A percentile compares a stretch with the other conserved stretches of the same genome.
phyloP scores from a whole-genome alignment of 2,329 filamentous ascomycete genomes.

The Hypocrella siamensis region DNA sequence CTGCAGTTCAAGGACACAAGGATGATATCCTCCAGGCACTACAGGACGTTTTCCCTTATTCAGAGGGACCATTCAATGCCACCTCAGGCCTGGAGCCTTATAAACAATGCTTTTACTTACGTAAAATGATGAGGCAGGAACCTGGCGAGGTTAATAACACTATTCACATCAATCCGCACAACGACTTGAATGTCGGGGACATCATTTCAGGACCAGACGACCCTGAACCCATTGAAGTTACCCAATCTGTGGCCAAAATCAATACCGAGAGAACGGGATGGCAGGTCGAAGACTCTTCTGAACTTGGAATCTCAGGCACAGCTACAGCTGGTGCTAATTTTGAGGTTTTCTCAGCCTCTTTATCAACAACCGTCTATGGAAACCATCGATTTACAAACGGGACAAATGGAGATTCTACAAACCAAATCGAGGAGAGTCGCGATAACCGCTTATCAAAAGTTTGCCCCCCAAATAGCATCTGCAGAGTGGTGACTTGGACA shows the following conservation, averaged over 20 bases:
- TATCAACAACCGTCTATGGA: background rate
- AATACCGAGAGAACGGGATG: background rate
- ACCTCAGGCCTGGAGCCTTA: background rate
- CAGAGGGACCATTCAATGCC: background rate
- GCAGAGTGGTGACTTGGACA: slow-evolving; percentile 1
- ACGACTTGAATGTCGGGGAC: background rate
- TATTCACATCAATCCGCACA: background rate
- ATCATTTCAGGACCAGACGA: too few relatives aligned
- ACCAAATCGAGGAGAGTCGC: background rate
- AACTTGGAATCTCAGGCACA: background rate
- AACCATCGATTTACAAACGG: background rate
- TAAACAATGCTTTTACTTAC: background rate
- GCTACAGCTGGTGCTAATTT: background rate
- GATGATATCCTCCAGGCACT: background rate
- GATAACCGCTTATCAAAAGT: background rate
- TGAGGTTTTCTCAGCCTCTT: background rate
- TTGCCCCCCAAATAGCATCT: background rate
- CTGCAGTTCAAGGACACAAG: background rate
- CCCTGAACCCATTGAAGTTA: background rate
- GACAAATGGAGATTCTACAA: background rate
- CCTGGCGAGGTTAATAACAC: background rate
- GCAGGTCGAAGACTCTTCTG: background rate
- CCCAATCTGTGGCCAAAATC: background rate
- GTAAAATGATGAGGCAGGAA: background rate
- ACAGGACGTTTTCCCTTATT: background rate